Base-by-base conservation (phyloP, 2,329 filamentous ascomycete genomes). In the Elsinoe perseae region DNA sequence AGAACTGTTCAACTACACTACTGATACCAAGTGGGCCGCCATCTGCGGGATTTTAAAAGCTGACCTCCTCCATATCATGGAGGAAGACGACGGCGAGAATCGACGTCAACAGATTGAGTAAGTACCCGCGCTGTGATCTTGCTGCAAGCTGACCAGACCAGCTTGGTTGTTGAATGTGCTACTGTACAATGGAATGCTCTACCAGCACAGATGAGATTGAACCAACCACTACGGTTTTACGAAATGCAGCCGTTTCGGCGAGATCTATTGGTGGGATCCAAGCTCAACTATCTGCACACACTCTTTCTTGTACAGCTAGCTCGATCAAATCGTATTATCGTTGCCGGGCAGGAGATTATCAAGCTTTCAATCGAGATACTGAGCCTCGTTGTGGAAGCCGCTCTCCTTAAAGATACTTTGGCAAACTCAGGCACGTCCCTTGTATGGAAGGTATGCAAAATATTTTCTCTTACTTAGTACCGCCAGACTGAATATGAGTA, bases 361-460 rank as follows among this genome's bases (percentile, higher is more conserved):
- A 56, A 56, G 6, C 61, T 68, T 1, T 62, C 68, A 1, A 60
- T 60, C 1, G 56, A 65, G 16, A 70, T 70, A 57, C 62, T 71
- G 4, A 59, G 58, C 4, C 46, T 70, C 1, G 64, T 66, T 2
- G 63, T 65, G 6, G 65, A 71, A 50, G 61, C 64, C 2, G 61
- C 68, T 2, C 50, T 71, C 2, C 59, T 66, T 3, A 61, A 64
- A 40, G 62, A 67, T n/a, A 60, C 61, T 1, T 56, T 70, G 2
- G 65, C 61, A 2, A 70, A 71, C 32, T 70, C 68, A 1, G 68
- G 69, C 7, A 70, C 65, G 3, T 60, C 62, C 3, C 60, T 69
- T 21, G 60, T 66, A 0, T 70, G 68, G 67, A 69, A 68, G 62
- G 67, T 65, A 9, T 21, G 4, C 21, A 25, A 2, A 2, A n/a